These are phyloP conservation scores for Aspergillus bridgeri DNA, from an alignment of 495 filamentous ascomycete genomes.

Conservation along the genomic window DNA sequence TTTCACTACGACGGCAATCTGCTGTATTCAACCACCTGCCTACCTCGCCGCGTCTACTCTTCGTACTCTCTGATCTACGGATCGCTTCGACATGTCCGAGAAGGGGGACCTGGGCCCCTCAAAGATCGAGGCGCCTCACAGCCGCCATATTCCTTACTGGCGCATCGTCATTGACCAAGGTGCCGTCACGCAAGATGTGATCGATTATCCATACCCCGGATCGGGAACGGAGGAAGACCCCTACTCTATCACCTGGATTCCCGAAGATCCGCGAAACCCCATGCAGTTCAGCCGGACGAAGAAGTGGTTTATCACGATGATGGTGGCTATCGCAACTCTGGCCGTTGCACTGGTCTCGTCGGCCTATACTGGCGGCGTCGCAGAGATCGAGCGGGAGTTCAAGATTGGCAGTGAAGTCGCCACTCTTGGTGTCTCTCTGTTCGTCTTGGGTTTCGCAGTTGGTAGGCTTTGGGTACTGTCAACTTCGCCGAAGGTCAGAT, in stretches of 20 bases:
- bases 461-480: conserved; percentile 31
- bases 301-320: conserved; percentile 69
- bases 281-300: conserved; percentile 56
- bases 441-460: conserved; percentile 70
- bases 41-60: not conserved
- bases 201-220: conserved; percentile 60
- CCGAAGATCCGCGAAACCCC: conserved; percentile 68
- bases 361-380: conserved; percentile 68
- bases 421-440: conserved; percentile 67
- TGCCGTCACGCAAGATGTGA: conserved; percentile 52
- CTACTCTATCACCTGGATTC: conserved; percentile 70
- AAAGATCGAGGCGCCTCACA: conserved; percentile 28
- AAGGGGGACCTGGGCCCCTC: conserved; percentile 24
- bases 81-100: conserved; percentile 27
- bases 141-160: conserved; percentile 42
- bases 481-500: conserved; percentile 33
- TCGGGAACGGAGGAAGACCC: conserved; percentile 71
- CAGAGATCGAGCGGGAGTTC: conserved; percentile 58
- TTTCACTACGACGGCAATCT: not conserved
- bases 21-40: not conserved
- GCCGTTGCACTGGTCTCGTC: conserved; percentile 75
- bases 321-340: conserved; percentile 65
- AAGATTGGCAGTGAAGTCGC: conserved; percentile 56
- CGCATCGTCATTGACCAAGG: conserved; percentile 50
- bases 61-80: not conserved